phyloP scores from a whole-genome alignment of 352 stramenopile species.

The Globisporangium paroecandrum region DNA sequence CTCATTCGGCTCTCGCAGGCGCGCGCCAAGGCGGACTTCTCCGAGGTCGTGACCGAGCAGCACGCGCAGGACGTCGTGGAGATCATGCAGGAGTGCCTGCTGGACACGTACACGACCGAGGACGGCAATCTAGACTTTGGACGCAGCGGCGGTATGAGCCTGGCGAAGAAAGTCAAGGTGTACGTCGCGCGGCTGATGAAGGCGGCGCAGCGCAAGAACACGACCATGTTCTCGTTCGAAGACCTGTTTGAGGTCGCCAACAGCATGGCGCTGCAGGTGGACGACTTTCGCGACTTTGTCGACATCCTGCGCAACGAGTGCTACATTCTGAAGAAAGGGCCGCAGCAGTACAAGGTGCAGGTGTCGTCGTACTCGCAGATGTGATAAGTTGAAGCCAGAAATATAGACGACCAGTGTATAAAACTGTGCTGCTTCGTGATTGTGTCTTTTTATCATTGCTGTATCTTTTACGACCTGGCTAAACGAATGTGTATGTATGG shows the following conservation, averaged over 20 bases:
- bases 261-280: conserved; percentile 69
- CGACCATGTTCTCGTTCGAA: conserved; percentile 68
- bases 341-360: conserved; percentile 75
- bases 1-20: conserved; percentile 90
- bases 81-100: conserved; percentile 93
- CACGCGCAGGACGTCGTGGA: conserved; percentile 97
- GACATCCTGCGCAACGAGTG: conserved; percentile 85
- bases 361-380: conserved; percentile 44
- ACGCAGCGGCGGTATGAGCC: conserved; percentile 60
- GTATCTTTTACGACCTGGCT: background rate
- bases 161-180: conserved; percentile 75
- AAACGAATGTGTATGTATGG: background rate
- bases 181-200: conserved; percentile 80
- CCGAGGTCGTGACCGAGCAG: conserved; percentile 89
- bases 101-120: conserved; percentile 89
- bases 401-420: background rate
- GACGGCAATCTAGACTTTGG: conserved; percentile 86
- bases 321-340: conserved; percentile 83
- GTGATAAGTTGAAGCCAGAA: background rate
- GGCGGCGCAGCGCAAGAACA: conserved; percentile 53
- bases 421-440: background rate
- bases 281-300: conserved; percentile 82
- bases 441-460: background rate
- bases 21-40: conserved; percentile 92
- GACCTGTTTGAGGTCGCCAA: conserved; percentile 72